Base-by-base conservation (phyloP, 495 filamentous ascomycete genomes). In the Aspergillus nanangensis region DNA sequence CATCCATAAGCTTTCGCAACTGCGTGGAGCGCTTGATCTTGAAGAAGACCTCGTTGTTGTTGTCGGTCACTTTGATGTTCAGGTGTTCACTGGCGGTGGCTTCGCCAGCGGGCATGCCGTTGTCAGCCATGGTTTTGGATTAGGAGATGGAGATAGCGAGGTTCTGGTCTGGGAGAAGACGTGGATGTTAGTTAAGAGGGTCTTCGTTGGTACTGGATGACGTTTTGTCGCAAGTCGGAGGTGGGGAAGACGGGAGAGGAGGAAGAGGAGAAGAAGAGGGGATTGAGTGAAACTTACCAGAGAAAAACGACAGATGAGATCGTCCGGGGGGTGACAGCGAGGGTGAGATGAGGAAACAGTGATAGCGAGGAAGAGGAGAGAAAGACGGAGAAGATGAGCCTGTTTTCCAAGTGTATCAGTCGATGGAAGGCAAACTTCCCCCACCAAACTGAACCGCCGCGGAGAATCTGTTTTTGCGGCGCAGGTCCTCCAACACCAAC, bases 21-120 rank as follows among this genome's bases (percentile, higher is more conserved):
- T 86, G 84, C 1, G 94, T 99, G 4, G 86, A 90, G 4, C 92
- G 86, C 82, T 99, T 99, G 70, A 99, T 99, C 77, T 99, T 99
- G 77, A 99, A 99, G 69, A 99, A 99, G 52, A 99, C 94, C 56
- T 99, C 94, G 58, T 99, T 99, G 74, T 99, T 96, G 72, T 95
- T 96, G 55, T 99, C 94, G 0, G 94, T 97, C n/a, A 99, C 94
- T 62, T 99, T 99, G 76, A 99, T 97, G 66, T 99, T 99, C 7
- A 99, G 76, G 65, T 99, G 94, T 66, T 97, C 94, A 27, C 65
- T 69, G 19, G 78, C 75, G 32, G 83, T 79, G 44, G 77, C 82
- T 32, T 75, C 76, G 20, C 75, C 72, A 14, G 57, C 67, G 38
- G 44, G 56, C 41, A 14, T 45, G 50, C 54, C 31, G 51, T 55